Conservation (phyloP, 345 rosid genomes). For the Boechera divaricarpa region DNA sequence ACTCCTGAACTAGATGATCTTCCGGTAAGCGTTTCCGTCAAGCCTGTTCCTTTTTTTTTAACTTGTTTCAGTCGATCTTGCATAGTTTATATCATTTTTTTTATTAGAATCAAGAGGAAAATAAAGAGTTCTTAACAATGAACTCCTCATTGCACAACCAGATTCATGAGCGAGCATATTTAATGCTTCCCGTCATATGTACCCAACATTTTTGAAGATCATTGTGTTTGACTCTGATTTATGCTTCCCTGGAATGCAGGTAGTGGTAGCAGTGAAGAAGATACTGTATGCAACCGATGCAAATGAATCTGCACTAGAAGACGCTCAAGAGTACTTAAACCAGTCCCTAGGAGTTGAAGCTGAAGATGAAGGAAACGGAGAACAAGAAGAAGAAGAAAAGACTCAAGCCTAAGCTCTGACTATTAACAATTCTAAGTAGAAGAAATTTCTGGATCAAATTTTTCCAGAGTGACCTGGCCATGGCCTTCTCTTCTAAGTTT, state of each 20-base stretch:
- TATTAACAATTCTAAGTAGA: slow-evolving; percentile 35
- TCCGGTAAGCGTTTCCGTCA: slow-evolving; percentile 53
- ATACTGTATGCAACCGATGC: slow-evolving; percentile 84
- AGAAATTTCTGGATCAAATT: not conserved
- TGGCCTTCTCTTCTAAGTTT: slow-evolving; percentile 39
- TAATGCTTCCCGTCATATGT: not conserved
- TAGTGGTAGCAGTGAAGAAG: slow-evolving; percentile 80
- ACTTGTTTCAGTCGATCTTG: slow-evolving; percentile 21
- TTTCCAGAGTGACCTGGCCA: not conserved
- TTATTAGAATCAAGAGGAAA: not conserved
- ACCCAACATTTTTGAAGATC: not conserved
- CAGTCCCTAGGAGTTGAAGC: slow-evolving; percentile 48
- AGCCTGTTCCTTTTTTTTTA: not conserved
- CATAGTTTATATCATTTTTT: not conserved
- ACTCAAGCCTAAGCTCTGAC: slow-evolving; percentile 25
- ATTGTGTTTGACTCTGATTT: slow-evolving; percentile 14
- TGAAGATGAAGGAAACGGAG: slow-evolving; percentile 30
- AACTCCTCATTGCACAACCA: not conserved
- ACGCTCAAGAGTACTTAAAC: slow-evolving; percentile 71
- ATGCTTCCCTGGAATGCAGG: slow-evolving; percentile 51
- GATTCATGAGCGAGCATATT: not conserved
- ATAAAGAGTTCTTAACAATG: not conserved
- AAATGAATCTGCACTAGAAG: slow-evolving; percentile 75
- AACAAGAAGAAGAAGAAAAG: slow-evolving; percentile 10
- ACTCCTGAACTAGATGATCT: slow-evolving; percentile 64